These are phyloP conservation scores for Debaryomyces tyrocola DNA, from an alignment of 805 yeast genomes.

Conservation along the genomic window DNA sequence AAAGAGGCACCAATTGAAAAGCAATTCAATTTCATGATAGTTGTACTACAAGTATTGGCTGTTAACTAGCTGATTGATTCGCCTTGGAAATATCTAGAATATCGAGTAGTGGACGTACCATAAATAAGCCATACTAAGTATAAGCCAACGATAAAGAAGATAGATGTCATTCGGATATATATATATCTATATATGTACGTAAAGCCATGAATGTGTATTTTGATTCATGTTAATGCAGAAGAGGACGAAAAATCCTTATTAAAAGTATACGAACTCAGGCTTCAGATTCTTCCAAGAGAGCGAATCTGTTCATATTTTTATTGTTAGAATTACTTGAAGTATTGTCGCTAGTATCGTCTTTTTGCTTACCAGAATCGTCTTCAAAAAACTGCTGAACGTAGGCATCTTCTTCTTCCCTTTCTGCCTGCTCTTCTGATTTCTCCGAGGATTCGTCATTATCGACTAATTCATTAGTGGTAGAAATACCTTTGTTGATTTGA, in stretches of 20 bases:
- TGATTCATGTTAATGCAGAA: not conserved
- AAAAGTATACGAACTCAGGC: conserved; percentile 15
- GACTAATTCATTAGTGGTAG: conserved; percentile 12
- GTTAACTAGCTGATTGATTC: not conserved
- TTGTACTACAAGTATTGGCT: not conserved
- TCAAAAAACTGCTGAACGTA: conserved; percentile 32
- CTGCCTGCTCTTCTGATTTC: conserved; percentile 22
- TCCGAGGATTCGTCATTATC: conserved; percentile 5
- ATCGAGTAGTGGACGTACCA: too few species aligned
- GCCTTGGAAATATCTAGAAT: not conserved
- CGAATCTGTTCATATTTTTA: conserved; percentile 27
- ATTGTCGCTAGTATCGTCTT: conserved; percentile 9
- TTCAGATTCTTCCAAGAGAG: conserved; percentile 39
- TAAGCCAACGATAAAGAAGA: too few species aligned
- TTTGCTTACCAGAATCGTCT: conserved; percentile 7
- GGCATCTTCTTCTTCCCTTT: conserved; percentile 36
- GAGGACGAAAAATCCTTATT: not conserved
- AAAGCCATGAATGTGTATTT: not conserved
- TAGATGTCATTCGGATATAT: too few species aligned
- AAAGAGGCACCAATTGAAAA: not conserved
- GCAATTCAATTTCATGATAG: not conserved
- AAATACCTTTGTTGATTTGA: conserved; percentile 53
- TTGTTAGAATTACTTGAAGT: not conserved
- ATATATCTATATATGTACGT: not conserved
- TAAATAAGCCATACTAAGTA: too few species aligned